Evolutionary conservation across 371 early-diverging fungal genomes (phyloP).

Genomic region (Rhizopus stolonifer): DNA sequence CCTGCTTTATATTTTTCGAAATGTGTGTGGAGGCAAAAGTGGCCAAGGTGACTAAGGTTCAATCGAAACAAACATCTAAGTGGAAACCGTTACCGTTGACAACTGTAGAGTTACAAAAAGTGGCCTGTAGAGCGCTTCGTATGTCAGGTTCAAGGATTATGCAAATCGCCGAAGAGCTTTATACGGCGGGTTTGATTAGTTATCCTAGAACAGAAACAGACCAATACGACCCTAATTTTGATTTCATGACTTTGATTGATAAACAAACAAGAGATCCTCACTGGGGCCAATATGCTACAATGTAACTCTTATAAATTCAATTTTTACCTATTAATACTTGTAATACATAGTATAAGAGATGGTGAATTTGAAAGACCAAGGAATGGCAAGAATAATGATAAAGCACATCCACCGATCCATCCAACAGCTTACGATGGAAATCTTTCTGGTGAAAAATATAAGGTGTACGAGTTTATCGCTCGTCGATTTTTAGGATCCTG

Average conservation of each 20-base stretch:
- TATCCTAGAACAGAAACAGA: slow-evolving; percentile 99
- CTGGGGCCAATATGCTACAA: slow-evolving; percentile 71
- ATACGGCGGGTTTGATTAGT: slow-evolving; percentile 90
- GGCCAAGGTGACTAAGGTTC: slow-evolving; percentile 65
- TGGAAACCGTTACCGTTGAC: slow-evolving; percentile 94
- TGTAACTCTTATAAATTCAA: slow-evolving; percentile 42
- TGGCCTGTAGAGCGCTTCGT: slow-evolving; percentile 68
- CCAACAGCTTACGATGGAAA: slow-evolving; percentile 72
- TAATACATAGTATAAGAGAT: slow-evolving; percentile 53
- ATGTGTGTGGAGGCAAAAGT: slow-evolving; percentile 58
- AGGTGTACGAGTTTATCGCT: slow-evolving; percentile 91
- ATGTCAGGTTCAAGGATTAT: slow-evolving; percentile 86
- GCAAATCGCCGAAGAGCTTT: slow-evolving; percentile 87
- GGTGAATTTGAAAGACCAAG: slow-evolving; percentile 84
- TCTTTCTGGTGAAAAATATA: slow-evolving; percentile 70
- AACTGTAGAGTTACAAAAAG: slow-evolving; percentile 95
- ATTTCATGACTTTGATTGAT: slow-evolving; percentile 68
- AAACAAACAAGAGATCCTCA: slow-evolving; percentile 58
- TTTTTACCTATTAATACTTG: background rate
- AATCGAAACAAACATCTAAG: slow-evolving; percentile 70
- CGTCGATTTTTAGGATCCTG: slow-evolving; percentile 95
- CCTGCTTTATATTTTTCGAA: slow-evolving; percentile 73
- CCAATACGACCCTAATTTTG: slow-evolving; percentile 79
- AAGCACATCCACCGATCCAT: slow-evolving; percentile 99
- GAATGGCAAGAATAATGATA: slow-evolving; percentile 92